These are phyloP conservation scores for Euphorbia tirucalli DNA, from an alignment of 345 rosid genomes.

Conservation along the genomic window DNA sequence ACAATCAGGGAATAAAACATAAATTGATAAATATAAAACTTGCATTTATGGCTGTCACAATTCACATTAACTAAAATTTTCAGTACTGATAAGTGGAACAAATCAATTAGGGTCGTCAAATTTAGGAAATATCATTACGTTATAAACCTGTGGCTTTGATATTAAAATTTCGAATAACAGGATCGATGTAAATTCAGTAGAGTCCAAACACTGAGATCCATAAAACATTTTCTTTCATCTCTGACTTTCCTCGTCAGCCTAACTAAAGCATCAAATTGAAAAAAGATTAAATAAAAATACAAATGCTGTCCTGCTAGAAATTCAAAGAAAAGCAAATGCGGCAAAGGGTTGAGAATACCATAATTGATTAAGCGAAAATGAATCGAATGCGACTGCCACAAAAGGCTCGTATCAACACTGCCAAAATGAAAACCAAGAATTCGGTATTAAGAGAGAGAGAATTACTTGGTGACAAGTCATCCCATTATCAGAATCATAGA, in stretches of 20 bases:
- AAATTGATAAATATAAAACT: not conserved
- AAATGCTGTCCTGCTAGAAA: not conserved
- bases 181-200: not conserved
- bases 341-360: not conserved
- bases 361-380: not conserved
- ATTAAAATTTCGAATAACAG: not conserved
- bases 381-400: not conserved
- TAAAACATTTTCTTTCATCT: not conserved
- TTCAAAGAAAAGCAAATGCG: not conserved
- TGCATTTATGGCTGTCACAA: not conserved
- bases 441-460: not conserved
- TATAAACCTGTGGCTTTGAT: too few relatives aligned
- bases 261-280: not conserved
- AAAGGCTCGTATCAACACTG: not conserved
- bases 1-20: constrained; percentile 7
- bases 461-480: constrained; percentile 76
- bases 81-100: not conserved
- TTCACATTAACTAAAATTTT: too few relatives aligned
- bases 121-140: too few relatives aligned
- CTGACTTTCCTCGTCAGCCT: constrained; percentile 3
- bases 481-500: constrained; percentile 59
- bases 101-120: not conserved
- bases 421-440: constrained; percentile 2
- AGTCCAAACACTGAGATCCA: not conserved
- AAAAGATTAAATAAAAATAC: not conserved